These are phyloP conservation scores for Diaporthe vaccinii DNA, from an alignment of 2,329 filamentous ascomycete genomes.

Conservation along the genomic window DNA sequence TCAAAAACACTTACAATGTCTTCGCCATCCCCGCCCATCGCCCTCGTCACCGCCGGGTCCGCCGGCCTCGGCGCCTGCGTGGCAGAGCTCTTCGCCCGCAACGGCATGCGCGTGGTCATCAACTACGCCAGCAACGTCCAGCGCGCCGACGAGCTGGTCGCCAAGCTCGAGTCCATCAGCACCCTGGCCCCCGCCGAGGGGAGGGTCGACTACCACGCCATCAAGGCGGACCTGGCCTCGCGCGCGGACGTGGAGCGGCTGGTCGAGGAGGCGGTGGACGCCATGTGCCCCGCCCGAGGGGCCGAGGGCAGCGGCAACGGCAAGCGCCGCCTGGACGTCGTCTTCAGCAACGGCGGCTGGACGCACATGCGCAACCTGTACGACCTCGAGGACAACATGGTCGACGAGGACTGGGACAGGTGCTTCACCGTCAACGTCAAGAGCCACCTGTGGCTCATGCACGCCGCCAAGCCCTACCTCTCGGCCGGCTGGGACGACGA, in stretches of 20 bases:
- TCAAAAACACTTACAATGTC: constrained; percentile 41
- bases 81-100: constrained; percentile 74
- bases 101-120: constrained; percentile 78
- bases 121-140: constrained; percentile 77
- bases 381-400: constrained; percentile 65
- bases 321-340: constrained; percentile 73
- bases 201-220: constrained; percentile 56
- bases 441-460: constrained; percentile 71
- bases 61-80: constrained; percentile 80
- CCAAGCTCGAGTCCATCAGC: constrained; percentile 66
- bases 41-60: constrained; percentile 65
- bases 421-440: constrained; percentile 75
- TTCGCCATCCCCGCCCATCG: constrained; percentile 52
- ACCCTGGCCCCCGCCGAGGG: constrained; percentile 57
- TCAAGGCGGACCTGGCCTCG: constrained; percentile 77
- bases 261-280: constrained; percentile 69
- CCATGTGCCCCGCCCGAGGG: constrained; percentile 60
- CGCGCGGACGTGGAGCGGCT: constrained; percentile 70
- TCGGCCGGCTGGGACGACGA: constrained; percentile 56
- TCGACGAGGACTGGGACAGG: constrained; percentile 71
- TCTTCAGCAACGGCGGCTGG: constrained; percentile 81
- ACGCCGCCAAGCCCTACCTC: constrained; percentile 66
- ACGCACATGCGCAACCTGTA: constrained; percentile 60
- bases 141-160: constrained; percentile 70
- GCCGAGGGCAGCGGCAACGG: background rate